Conservation (phyloP, 2,329 filamentous ascomycete genomes). For the Catunica adiposa region DNA sequence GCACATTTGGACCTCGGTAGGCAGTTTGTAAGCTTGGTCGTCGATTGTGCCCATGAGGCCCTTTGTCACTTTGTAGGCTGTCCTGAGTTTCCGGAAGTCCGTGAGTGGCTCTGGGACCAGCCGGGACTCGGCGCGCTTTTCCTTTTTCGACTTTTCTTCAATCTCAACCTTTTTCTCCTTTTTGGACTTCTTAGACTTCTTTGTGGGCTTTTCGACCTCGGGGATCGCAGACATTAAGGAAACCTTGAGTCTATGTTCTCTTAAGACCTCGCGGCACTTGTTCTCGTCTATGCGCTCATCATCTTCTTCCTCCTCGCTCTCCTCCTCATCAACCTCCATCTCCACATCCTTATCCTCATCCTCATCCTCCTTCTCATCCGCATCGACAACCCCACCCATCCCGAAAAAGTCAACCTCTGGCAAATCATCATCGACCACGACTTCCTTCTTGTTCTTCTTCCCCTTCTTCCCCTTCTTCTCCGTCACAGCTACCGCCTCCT, state of each 20-base stretch:
- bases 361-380: slow-evolving; percentile 17
- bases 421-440: slow-evolving; percentile 20
- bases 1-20: slow-evolving; percentile 87
- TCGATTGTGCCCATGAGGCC: slow-evolving; percentile 62
- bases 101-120: slow-evolving; percentile 68
- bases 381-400: slow-evolving; percentile 27
- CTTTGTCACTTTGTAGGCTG: slow-evolving; percentile 55
- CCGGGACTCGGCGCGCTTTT: slow-evolving; percentile 36
- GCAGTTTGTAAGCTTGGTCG: slow-evolving; percentile 69
- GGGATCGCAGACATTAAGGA: slow-evolving; percentile 44
- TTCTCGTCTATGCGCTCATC: slow-evolving; percentile 39
- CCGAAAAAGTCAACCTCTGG: slow-evolving; percentile 45
- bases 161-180: too few relatives aligned
- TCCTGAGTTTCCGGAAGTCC: slow-evolving; percentile 56
- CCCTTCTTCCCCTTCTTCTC: slow-evolving; percentile 22
- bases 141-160: too few relatives aligned
- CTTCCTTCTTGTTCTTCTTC: slow-evolving; percentile 13
- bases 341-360: slow-evolving; percentile 14
- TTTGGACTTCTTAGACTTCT: slow-evolving; percentile 30
- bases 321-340: slow-evolving; percentile 14
- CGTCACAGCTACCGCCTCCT: slow-evolving; percentile 13
- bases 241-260: slow-evolving; percentile 70
- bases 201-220: slow-evolving; percentile 22
- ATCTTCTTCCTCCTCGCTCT: slow-evolving; percentile 17
- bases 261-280: slow-evolving; percentile 57